Evolutionary conservation across 345 rosid genomes (phyloP), one percentile per base, ranked within the genome.

Genomic region (Linum lewisii): DNA sequence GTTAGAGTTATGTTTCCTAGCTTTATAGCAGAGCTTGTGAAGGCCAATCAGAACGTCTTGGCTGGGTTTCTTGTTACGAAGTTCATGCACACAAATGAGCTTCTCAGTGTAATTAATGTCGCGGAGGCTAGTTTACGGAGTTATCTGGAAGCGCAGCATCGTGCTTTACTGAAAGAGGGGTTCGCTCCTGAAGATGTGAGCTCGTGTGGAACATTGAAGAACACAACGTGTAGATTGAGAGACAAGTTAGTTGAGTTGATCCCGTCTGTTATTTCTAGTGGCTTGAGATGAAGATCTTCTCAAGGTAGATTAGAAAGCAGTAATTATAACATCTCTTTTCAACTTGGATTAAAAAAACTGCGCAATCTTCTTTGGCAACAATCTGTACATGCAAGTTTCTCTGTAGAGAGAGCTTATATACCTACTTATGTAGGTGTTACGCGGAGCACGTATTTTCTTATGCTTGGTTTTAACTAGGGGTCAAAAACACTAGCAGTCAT

Each of bases 1-100:
- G 71, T 71, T 56, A 79, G 78, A 69, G 66, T 85, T 71, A 61
- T 87, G 66, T 78, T 93, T 63, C 99, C 97, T 0, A 53, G 74
- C 58, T 84, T 85, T 54, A 45, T 87, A 63, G 75, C 85, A 11
- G 92, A 78, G 78, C 97, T 90, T 32, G 84, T 85, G 53, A 84
- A 75, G 75, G 86, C 79, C 1, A 79, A 79, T 65, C 95, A 87
- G 70, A 81, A 75, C 36, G 75, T 87, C 53, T 76, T 93, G 20
- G 99, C 99, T 0, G 97, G 95, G 65, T 75, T 82, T 66, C 24
- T 89, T 19, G 75, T 90, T 47, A 77, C 96, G 0, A 84, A 81
- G 68, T 81, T 76, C 66, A 87, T 87, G 99, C 97, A 85, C 80
- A 78, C 82, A 7, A 85, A 78, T 71, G 76, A 84, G 51, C 77